phyloP scores from a whole-genome alignment of 1,139 yeast genomes.

The Pichia sp. region DNA sequence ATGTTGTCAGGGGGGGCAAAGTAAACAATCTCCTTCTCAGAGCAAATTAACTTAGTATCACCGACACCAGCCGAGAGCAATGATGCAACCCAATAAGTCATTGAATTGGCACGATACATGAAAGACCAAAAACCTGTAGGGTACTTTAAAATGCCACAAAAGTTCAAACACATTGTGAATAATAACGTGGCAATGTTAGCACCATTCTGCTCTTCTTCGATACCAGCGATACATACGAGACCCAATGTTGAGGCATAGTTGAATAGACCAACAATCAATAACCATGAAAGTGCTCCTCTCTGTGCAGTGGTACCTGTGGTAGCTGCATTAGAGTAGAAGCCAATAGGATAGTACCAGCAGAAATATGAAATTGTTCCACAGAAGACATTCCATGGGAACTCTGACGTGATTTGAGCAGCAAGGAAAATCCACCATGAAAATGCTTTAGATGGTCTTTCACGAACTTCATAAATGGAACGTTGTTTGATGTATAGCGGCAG shows the following conservation, averaged over 20 bases:
- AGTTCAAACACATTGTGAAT: slow-evolving; percentile 45
- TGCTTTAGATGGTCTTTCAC: slow-evolving; percentile 73
- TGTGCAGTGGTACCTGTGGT: slow-evolving; percentile 48
- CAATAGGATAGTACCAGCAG: slow-evolving; percentile 81
- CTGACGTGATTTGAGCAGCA: slow-evolving; percentile 62
- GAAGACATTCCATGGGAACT: slow-evolving; percentile 69
- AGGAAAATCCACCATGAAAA: slow-evolving; percentile 50
- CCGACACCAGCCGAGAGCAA: slow-evolving; percentile 44
- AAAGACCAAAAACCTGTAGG: slow-evolving; percentile 59
- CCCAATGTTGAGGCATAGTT: slow-evolving; percentile 39
- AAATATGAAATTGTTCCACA: slow-evolving; percentile 65
- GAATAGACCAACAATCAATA: slow-evolving; percentile 39
- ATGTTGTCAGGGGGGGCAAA: slow-evolving; percentile 49
- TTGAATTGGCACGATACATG: slow-evolving; percentile 53
- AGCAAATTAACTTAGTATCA: slow-evolving; percentile 41
- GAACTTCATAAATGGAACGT: slow-evolving; percentile 79
- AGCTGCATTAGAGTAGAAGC: slow-evolving; percentile 54
- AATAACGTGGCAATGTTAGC: slow-evolving; percentile 41
- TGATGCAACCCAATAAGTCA: slow-evolving; percentile 50
- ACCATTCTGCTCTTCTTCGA: slow-evolving; percentile 40
- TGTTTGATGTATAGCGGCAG: slow-evolving; percentile 67
- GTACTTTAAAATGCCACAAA: slow-evolving; percentile 53
- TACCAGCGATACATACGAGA: slow-evolving; percentile 39
- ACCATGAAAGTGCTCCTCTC: slow-evolving; percentile 66
- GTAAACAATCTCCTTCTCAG: slow-evolving; percentile 39